These are phyloP conservation scores for Leishmania turanica DNA, from an alignment of 208 protist species.

Conservation along the genomic window DNA sequence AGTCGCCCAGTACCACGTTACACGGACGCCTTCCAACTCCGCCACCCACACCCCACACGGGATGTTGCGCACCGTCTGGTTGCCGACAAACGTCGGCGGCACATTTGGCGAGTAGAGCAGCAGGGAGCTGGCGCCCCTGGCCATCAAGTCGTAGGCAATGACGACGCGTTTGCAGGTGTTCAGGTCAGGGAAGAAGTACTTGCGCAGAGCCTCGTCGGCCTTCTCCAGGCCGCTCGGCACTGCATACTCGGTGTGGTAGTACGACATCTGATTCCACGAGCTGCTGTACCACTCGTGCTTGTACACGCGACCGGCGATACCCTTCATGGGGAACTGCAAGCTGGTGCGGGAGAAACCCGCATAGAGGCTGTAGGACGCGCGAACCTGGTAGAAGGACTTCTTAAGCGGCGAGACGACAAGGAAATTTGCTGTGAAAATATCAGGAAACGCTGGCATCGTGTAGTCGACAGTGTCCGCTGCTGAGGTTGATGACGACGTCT, in stretches of 20 bases:
- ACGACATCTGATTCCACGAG: conserved; percentile 26
- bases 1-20: conserved; percentile 51
- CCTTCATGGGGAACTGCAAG: conserved; percentile 20
- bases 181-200: conserved; percentile 44
- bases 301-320: conserved; percentile 32
- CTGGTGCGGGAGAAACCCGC: conserved; percentile 3
- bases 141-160: conserved; percentile 30
- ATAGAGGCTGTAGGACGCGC: conserved; percentile 23
- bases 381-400: conserved; percentile 31
- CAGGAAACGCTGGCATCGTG: conserved; percentile 40
- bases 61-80: conserved; percentile 45
- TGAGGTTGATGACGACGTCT: neutral
- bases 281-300: conserved; percentile 45
- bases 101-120: conserved; percentile 23
- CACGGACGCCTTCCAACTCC: conserved; percentile 22
- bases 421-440: conserved; percentile 38
- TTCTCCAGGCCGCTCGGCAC: conserved; percentile 15
- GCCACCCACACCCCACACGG: conserved; percentile 45
- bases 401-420: conserved; percentile 36
- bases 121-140: conserved; percentile 13
- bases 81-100: conserved; percentile 40
- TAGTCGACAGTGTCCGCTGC: too few species aligned
- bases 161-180: conserved; percentile 33
- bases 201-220: conserved; percentile 21
- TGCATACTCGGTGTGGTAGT: conserved; percentile 28